phyloP scores from a whole-genome alignment of 176 grass and related monocot genomes.

The Ensete glaucum region DNA sequence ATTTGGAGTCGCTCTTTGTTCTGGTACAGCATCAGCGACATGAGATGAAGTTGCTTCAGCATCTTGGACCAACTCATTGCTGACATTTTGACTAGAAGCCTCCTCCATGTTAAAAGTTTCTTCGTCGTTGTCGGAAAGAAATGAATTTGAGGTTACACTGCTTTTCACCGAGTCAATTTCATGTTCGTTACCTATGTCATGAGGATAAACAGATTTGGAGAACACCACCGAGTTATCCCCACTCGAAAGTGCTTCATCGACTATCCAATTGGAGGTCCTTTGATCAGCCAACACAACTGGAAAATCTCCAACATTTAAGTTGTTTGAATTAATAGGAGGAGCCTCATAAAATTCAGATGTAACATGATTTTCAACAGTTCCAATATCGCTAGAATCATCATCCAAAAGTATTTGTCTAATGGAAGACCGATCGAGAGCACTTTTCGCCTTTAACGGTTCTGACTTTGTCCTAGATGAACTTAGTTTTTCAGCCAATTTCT shows the following conservation, averaged over 20 bases:
- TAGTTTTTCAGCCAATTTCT: neutral
- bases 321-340: constrained; percentile 19
- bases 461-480: constrained; percentile 40
- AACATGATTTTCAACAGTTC: constrained; percentile 21
- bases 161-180: constrained; percentile 67
- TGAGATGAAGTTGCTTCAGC: constrained; percentile 10
- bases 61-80: constrained; percentile 28
- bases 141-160: constrained; percentile 62
- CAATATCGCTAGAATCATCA: constrained; percentile 27
- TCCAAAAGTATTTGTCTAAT: constrained; percentile 52
- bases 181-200: constrained; percentile 10
- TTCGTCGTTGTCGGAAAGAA: constrained; percentile 38
- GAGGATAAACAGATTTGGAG: constrained; percentile 19
- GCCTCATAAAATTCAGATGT: constrained; percentile 25
- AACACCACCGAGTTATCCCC: constrained; percentile 49
- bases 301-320: constrained; percentile 6
- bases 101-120: constrained; percentile 34
- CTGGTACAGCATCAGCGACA: constrained; percentile 18
- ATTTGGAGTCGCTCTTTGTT: neutral
- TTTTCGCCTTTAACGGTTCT: constrained; percentile 15
- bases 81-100: constrained; percentile 22
- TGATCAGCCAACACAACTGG: constrained; percentile 16
- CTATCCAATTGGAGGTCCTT: constrained; percentile 17
- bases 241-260: constrained; percentile 34
- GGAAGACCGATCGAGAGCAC: constrained; percentile 18